Evolutionary conservation across 768 basidiomycete species (phyloP).

Genomic region (Lactarius hengduanensis): DNA sequence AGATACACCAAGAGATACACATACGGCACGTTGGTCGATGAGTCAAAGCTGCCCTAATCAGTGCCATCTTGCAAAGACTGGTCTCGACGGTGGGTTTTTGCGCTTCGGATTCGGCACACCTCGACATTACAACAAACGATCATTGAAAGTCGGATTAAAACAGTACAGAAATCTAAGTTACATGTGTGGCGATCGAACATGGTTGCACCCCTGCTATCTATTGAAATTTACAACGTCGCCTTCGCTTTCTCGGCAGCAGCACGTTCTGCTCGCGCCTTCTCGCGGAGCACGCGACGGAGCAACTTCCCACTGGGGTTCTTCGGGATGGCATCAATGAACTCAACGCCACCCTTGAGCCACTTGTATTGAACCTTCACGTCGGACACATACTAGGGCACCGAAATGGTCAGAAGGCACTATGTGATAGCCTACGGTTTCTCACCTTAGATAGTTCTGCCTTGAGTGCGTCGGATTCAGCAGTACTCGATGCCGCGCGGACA

Average conservation of each 20-base stretch:
- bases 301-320: conserved; percentile 38
- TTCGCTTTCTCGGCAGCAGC: conserved; percentile 18
- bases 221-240: conserved; percentile 8
- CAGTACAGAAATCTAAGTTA: neutral
- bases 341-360: conserved; percentile 40
- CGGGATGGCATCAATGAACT: conserved; percentile 38
- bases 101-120: neutral
- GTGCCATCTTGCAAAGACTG: neutral
- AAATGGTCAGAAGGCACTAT: neutral
- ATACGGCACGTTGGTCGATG: no score
- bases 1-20: no score
- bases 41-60: no score
- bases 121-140: neutral
- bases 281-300: conserved; percentile 34
- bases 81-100: neutral
- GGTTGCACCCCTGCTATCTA: neutral
- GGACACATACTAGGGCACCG: conserved; percentile 32
- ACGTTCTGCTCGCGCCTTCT: conserved; percentile 26
- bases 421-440: neutral
- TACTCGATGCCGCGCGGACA: conserved; percentile 10
- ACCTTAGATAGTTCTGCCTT: conserved; percentile 26
- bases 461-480: conserved; percentile 14
- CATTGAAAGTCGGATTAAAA: neutral
- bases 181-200: neutral
- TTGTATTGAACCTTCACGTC: conserved; percentile 39